phyloP scores from a whole-genome alignment of 2,329 filamentous ascomycete genomes.

The Beauveria sp. region DNA sequence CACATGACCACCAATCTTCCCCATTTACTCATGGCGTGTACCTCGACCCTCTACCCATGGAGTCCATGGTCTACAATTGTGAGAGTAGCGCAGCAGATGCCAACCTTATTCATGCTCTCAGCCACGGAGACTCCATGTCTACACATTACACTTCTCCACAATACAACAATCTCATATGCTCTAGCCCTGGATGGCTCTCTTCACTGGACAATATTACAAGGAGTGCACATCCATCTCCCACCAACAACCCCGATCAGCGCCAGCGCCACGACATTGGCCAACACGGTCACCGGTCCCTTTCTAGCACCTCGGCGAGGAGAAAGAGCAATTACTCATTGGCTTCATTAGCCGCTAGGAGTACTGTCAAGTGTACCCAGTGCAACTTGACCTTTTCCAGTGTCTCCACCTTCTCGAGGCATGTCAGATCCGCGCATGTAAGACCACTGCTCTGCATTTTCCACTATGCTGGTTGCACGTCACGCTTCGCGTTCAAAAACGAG shows the following conservation, averaged over 20 bases:
- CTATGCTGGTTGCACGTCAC: slow-evolving; percentile 65
- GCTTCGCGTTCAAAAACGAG: slow-evolving; percentile 71
- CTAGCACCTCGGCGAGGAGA: no score
- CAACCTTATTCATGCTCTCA: neutral
- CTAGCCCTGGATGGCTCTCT: no score
- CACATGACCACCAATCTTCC: no score
- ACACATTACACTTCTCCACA: no score
- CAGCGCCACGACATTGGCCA: neutral
- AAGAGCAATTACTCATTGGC: no score
- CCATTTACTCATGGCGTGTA: no score
- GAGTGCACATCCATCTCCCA: no score
- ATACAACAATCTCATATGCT: neutral
- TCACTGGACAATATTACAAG: no score
- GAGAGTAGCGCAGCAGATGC: neutral
- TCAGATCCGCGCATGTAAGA: slow-evolving; percentile 45
- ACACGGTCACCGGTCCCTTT: neutral
- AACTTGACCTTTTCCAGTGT: no score
- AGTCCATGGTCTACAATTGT: neutral
- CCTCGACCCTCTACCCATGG: no score
- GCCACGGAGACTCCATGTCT: neutral
- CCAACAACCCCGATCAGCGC: neutral
- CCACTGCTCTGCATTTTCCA: slow-evolving; percentile 72
- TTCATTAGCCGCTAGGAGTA: neutral
- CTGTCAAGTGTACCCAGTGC: no score
- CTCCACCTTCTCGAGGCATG: slow-evolving; percentile 37